Percentiles rank a stretch among this genome's conserved stretches.
These are phyloP conservation scores for Phytophthora tentaculata DNA, from an alignment of 352 stramenopile genomes.

Conservation along the genomic window DNA sequence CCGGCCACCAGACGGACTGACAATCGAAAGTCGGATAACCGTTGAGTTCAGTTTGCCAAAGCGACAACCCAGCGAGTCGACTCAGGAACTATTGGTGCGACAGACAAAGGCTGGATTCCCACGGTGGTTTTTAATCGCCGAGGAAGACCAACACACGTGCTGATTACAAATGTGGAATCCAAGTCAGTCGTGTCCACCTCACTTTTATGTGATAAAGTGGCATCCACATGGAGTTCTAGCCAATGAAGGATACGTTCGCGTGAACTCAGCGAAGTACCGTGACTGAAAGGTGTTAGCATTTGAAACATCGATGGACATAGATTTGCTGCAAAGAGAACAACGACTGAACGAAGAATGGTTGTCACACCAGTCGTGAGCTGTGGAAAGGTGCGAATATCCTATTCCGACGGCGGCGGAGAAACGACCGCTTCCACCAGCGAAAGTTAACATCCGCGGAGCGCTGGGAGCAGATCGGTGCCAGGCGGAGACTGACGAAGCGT, in stretches of 20 bases:
- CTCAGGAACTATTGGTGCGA: neutral
- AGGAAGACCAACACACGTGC: neutral
- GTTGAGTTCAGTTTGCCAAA: neutral
- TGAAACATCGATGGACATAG: neutral
- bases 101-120: neutral
- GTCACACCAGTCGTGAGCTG: neutral
- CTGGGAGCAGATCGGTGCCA: neutral
- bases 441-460: neutral
- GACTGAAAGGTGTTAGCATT: neutral
- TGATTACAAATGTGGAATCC: neutral
- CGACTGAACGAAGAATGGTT: neutral
- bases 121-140: neutral
- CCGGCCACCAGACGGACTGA: neutral
- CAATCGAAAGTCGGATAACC: neutral
- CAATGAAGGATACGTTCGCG: neutral
- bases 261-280: neutral
- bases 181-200: neutral
- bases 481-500: neutral
- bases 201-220: neutral
- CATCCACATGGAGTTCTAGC: neutral
- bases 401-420: neutral
- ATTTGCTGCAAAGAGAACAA: neutral
- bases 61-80: neutral
- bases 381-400: neutral
- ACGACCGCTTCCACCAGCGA: neutral